Percentiles rank a stretch among this genome's conserved stretches.
Evolutionary conservation across 805 yeast genomes (phyloP).

Genomic region (Lachancea lanzarotensis): DNA sequence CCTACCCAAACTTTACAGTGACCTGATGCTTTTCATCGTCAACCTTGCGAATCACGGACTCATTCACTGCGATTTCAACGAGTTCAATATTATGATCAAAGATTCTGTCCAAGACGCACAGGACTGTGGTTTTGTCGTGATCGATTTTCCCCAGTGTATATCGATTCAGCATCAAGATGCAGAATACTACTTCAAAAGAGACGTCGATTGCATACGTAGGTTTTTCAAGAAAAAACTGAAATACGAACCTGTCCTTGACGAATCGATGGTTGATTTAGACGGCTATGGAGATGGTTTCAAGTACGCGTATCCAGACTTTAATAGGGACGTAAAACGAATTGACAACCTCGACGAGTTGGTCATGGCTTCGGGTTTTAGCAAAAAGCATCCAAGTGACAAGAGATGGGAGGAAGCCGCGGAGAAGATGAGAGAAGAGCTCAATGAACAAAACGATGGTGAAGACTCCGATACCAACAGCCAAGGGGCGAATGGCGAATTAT

Average conservation of each 20-base stretch:
- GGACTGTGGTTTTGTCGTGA: constrained; percentile 75
- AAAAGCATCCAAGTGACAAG: constrained; percentile 46
- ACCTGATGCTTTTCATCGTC: constrained; percentile 81
- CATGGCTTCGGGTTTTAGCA: constrained; percentile 80
- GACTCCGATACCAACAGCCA: constrained; percentile 25
- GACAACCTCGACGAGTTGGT: constrained; percentile 77
- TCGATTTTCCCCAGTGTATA: constrained; percentile 98
- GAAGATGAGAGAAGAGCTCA: constrained; percentile 42
- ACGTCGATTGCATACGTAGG: constrained; percentile 79
- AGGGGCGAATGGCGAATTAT: constrained; percentile 49
- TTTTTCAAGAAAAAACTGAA: constrained; percentile 76
- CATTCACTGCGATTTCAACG: constrained; percentile 96
- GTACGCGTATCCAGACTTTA: constrained; percentile 71
- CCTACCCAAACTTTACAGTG: constrained; percentile 67
- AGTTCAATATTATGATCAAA: constrained; percentile 85
- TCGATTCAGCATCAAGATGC: constrained; percentile 90
- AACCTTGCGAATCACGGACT: constrained; percentile 80
- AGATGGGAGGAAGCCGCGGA: constrained; percentile 75
- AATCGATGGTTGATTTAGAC: constrained; percentile 66
- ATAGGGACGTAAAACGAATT: constrained; percentile 63
- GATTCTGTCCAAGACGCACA: constrained; percentile 42
- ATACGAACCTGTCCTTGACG: constrained; percentile 62
- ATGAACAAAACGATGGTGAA: constrained; percentile 20
- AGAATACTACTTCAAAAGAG: constrained; percentile 80
- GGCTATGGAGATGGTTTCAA: constrained; percentile 78